Evolutionary conservation across 371 early-diverging fungal genomes (phyloP).

Genomic region (Basidiobolus heterosporus): DNA sequence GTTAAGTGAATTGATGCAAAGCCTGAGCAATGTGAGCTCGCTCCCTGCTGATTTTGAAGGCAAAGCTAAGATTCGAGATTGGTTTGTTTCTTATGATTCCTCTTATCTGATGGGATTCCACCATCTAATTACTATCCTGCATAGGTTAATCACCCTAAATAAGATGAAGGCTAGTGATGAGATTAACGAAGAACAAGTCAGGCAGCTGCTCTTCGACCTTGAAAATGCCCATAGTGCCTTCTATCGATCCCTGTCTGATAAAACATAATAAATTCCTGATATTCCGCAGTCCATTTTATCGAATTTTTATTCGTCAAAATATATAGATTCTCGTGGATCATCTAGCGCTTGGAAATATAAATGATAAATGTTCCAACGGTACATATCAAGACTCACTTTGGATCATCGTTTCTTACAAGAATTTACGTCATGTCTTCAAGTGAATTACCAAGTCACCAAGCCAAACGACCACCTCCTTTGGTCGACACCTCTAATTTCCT

Average conservation of each 20-base stretch:
- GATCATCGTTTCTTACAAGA: too few relatives aligned
- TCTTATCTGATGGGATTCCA: background rate
- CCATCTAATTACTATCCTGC: background rate
- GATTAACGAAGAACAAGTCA: conserved; percentile 67
- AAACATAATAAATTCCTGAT: background rate
- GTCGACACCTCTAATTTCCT: background rate
- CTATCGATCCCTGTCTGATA: conserved; percentile 24
- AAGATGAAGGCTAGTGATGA: conserved; percentile 81
- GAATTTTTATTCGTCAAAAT: too few relatives aligned
- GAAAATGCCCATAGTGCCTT: conserved; percentile 57
- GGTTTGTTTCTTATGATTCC: conserved; percentile 21
- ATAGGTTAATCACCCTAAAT: conserved; percentile 70
- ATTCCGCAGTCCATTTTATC: background rate
- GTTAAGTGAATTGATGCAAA: conserved; percentile 75
- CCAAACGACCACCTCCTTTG: too few relatives aligned
- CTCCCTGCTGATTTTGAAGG: conserved; percentile 70
- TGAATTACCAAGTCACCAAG: too few relatives aligned
- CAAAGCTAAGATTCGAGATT: conserved; percentile 62
- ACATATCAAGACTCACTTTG: too few relatives aligned
- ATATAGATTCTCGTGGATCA: too few relatives aligned
- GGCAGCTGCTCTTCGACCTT: conserved; percentile 87
- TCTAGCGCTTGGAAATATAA: too few relatives aligned
- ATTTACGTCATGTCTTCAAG: too few relatives aligned
- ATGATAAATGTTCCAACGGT: too few relatives aligned
- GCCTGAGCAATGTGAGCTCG: conserved; percentile 63